A percentile compares a stretch with the other conserved stretches of the same genome.
These are phyloP conservation scores for Dactylis glomerata DNA, from an alignment of 176 grass and related monocot species.

Conservation along the genomic window DNA sequence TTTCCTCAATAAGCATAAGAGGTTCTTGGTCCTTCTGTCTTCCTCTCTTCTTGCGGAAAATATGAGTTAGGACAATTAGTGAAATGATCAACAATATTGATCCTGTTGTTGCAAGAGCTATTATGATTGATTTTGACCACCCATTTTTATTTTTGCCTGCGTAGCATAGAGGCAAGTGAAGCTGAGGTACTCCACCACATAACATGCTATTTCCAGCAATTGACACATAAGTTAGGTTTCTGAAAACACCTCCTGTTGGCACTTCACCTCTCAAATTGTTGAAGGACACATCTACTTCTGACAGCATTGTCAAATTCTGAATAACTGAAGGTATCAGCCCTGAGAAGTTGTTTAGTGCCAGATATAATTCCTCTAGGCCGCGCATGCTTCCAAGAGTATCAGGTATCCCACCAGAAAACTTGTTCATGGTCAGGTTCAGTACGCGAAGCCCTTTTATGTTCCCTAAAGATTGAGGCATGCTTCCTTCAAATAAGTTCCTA, in stretches of 20 bases:
- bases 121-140: neutral
- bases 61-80: neutral
- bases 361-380: conserved; percentile 6
- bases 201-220: conserved; percentile 31
- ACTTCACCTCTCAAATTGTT: conserved; percentile 50
- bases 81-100: neutral
- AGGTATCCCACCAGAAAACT: conserved; percentile 11
- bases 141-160: neutral
- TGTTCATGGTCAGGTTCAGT: conserved; percentile 39
- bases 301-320: conserved; percentile 22
- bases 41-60: neutral
- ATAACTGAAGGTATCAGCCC: neutral
- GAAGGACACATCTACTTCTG: conserved; percentile 40
- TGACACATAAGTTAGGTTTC: conserved; percentile 19
- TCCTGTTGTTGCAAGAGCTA: neutral
- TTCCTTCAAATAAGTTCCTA: conserved; percentile 42
- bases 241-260: conserved; percentile 34
- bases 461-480: conserved; percentile 24
- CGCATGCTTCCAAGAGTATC: neutral
- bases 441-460: conserved; percentile 11
- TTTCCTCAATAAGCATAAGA: neutral
- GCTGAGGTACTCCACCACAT: conserved; percentile 34
- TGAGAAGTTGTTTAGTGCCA: conserved; percentile 42
- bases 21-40: neutral
- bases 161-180: conserved; percentile 11